phyloP scores from a whole-genome alignment of 78 protist species.

The Pigoraptor vietnamica region DNA sequence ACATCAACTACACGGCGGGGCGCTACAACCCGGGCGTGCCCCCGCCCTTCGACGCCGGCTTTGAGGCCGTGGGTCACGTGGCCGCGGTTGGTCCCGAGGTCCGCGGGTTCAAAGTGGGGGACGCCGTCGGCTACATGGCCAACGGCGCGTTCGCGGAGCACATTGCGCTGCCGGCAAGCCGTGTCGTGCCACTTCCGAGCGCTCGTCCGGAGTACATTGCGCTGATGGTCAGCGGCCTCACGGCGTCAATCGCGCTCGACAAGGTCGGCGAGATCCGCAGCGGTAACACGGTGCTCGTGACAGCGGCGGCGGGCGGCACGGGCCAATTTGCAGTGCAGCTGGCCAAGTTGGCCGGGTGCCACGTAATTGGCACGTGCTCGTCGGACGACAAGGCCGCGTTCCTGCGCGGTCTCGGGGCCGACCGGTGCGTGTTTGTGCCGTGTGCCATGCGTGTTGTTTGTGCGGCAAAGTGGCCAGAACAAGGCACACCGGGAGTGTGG shows the following conservation, averaged over 20 bases:
- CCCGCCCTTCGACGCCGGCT: conserved; percentile 54
- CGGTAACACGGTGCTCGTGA: conserved; percentile 47
- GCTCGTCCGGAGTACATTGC: background rate
- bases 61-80: conserved; percentile 28
- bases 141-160: conserved; percentile 16
- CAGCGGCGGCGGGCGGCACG: conserved; percentile 82
- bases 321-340: conserved; percentile 59
- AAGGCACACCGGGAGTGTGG: too few relatives aligned
- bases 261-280: background rate
- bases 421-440: background rate
- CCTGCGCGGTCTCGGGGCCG: conserved; percentile 29
- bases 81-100: conserved; percentile 4
- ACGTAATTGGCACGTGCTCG: conserved; percentile 69
- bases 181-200: background rate
- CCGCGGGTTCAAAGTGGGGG: background rate
- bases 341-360: conserved; percentile 50
- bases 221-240: conserved; percentile 22
- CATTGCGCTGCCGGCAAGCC: background rate
- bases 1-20: conserved; percentile 15
- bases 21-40: conserved; percentile 20
- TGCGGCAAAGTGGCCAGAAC: too few relatives aligned
- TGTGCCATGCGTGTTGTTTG: background rate
- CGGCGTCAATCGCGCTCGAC: conserved; percentile 46
- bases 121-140: conserved; percentile 7
- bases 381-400: conserved; percentile 54